Evolutionary conservation across 441 rosid species (phyloP).

Genomic region (Geranium incanum): DNA sequence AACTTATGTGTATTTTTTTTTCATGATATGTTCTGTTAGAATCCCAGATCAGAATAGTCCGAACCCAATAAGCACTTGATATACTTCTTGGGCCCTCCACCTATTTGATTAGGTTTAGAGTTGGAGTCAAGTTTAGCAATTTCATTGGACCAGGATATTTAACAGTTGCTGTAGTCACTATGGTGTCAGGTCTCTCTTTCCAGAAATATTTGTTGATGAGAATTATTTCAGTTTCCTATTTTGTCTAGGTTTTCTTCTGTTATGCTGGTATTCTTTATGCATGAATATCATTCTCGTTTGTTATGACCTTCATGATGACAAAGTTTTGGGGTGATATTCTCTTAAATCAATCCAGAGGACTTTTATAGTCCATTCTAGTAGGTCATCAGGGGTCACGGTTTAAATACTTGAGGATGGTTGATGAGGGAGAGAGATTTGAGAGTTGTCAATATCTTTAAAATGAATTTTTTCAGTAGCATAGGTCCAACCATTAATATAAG

Average conservation of each 20-base stretch:
- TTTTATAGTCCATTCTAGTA: background rate
- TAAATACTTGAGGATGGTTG: background rate
- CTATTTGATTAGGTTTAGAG: background rate
- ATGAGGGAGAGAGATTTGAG: slow-evolving; percentile 5
- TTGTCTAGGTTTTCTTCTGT: background rate
- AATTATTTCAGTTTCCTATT: slow-evolving; percentile 1
- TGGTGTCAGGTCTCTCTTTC: background rate
- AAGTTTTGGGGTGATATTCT: background rate
- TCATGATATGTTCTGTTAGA: background rate
- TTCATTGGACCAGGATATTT: background rate
- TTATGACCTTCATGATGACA: background rate
- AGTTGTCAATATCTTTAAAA: background rate
- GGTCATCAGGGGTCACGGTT: slow-evolving; percentile 2
- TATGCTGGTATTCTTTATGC: background rate
- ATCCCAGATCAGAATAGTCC: background rate
- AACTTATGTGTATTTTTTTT: background rate
- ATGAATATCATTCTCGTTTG: background rate
- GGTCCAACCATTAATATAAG: background rate
- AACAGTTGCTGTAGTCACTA: background rate
- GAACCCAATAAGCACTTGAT: background rate
- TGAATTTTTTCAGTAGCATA: background rate
- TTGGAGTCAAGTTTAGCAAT: background rate
- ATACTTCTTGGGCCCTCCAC: background rate
- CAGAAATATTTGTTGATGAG: slow-evolving; percentile 2
- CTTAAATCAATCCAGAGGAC: background rate